phyloP scores from a whole-genome alignment of 2,329 filamentous ascomycete genomes.

The Epichloe coenophiala region DNA sequence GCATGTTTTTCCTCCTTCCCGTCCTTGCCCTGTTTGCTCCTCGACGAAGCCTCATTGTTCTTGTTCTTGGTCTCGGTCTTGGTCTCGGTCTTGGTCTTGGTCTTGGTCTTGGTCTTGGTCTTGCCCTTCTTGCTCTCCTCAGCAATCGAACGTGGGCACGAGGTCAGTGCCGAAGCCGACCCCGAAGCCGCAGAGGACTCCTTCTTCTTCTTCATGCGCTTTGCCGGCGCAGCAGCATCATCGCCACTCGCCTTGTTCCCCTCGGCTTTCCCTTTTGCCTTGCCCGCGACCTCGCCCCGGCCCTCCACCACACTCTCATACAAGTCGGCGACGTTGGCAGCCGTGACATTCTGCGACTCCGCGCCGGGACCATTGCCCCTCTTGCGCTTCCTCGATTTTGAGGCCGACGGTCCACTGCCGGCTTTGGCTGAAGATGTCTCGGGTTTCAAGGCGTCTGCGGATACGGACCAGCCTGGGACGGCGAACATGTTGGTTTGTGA shows the following conservation, averaged over 20 bases:
- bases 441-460: conserved; percentile 55
- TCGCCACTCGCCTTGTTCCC: not conserved
- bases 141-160: not conserved
- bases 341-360: conserved; percentile 37
- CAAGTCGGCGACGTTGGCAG: conserved; percentile 60
- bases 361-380: conserved; percentile 13
- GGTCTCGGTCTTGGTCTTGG: not conserved
- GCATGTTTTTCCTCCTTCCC: conserved; percentile 17
- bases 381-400: conserved; percentile 49
- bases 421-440: conserved; percentile 35
- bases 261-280: conserved; percentile 19
- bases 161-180: not conserved
- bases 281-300: conserved; percentile 21
- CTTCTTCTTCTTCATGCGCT: conserved; percentile 4
- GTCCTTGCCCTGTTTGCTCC: conserved; percentile 23
- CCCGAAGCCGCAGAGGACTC: not conserved
- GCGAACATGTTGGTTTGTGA: conserved; percentile 56
- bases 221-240: not conserved
- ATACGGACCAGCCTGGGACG: conserved; percentile 83
- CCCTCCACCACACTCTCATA: conserved; percentile 72
- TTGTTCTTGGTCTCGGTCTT: not conserved
- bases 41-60: not conserved
- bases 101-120: not conserved
- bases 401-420: conserved; percentile 19
- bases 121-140: not conserved